Conservation (phyloP, 371 early-diverging fungal species). For the Rhizopus stolonifer region DNA sequence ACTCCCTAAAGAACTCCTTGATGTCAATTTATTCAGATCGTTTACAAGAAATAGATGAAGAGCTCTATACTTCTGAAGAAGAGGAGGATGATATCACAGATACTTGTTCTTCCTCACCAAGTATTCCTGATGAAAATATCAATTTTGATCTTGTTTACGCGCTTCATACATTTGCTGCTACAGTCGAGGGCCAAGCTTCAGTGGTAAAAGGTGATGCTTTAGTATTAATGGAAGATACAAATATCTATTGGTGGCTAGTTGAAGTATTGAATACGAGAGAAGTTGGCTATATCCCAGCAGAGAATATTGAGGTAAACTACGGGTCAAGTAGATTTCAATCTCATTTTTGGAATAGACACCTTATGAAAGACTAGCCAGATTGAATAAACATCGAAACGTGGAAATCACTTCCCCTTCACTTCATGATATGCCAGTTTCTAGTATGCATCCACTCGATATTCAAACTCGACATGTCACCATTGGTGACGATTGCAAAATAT, state of each 20-base stretch:
- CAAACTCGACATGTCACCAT: slow-evolving; percentile 33
- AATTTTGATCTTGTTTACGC: slow-evolving; percentile 84
- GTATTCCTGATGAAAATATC: slow-evolving; percentile 74
- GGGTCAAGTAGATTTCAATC: background rate
- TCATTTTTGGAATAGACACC: slow-evolving; percentile 65
- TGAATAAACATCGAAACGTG: slow-evolving; percentile 86
- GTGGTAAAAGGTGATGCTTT: slow-evolving; percentile 89
- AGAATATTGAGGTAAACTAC: slow-evolving; percentile 83
- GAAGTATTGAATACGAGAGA: slow-evolving; percentile 82
- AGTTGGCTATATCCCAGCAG: slow-evolving; percentile 96
- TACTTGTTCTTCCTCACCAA: slow-evolving; percentile 52
- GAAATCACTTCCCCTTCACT: slow-evolving; percentile 55
- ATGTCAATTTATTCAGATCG: slow-evolving; percentile 18
- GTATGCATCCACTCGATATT: slow-evolving; percentile 1
- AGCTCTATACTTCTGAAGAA: slow-evolving; percentile 26
- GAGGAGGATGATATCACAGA: slow-evolving; percentile 31
- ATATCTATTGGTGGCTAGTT: slow-evolving; percentile 97
- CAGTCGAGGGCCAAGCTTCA: slow-evolving; percentile 91
- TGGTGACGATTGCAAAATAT: slow-evolving; percentile 28
- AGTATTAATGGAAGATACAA: slow-evolving; percentile 89
- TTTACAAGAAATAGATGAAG: slow-evolving; percentile 26
- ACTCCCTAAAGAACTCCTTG: background rate
- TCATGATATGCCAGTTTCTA: slow-evolving; percentile 9
- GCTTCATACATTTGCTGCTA: slow-evolving; percentile 92
- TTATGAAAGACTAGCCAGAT: slow-evolving; percentile 83